Evolutionary conservation across 2,329 filamentous ascomycete species (phyloP).

Genomic region (Colletotrichum brevisporum): DNA sequence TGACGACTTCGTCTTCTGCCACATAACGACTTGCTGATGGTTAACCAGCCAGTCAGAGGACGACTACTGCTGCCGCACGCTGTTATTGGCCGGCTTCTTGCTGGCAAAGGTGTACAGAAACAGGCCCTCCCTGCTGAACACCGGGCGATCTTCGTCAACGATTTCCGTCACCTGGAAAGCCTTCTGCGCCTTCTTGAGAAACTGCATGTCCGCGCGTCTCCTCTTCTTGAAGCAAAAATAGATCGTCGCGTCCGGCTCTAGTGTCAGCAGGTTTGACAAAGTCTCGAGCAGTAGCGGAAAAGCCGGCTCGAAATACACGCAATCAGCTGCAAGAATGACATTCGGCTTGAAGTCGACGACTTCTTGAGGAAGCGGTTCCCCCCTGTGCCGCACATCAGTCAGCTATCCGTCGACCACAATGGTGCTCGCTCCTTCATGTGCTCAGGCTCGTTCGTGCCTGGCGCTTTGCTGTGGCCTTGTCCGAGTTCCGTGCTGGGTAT

Average conservation of each 20-base stretch:
- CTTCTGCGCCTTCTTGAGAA: conserved; percentile 79
- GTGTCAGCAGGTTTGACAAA: conserved; percentile 78
- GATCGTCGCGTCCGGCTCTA: conserved; percentile 75
- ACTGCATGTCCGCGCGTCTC: conserved; percentile 83
- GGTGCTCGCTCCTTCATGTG: too few relatives aligned
- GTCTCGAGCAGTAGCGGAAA: conserved; percentile 90
- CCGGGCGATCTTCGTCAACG: conserved; percentile 70
- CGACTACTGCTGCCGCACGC: conserved; percentile 1
- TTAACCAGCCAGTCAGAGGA: background rate
- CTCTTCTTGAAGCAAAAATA: conserved; percentile 97
- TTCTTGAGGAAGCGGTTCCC: conserved; percentile 68
- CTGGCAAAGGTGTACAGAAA: conserved; percentile 73
- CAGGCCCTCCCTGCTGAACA: conserved; percentile 70
- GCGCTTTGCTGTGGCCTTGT: background rate
- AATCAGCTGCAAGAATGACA: conserved; percentile 93
- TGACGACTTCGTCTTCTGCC: background rate
- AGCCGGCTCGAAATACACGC: conserved; percentile 96
- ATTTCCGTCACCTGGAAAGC: conserved; percentile 75
- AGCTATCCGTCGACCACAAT: conserved; percentile 12
- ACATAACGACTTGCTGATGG: background rate
- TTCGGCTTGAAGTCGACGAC: conserved; percentile 75
- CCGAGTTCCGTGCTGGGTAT: conserved; percentile 6
- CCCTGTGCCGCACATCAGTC: conserved; percentile 60
- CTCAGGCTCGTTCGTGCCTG: too few relatives aligned
- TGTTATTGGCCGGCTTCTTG: conserved; percentile 45